Evolutionary conservation across 2,329 filamentous ascomycete genomes (phyloP), one percentile per base, ranked within the genome.

Genomic region (Fusarium sublunatum): DNA sequence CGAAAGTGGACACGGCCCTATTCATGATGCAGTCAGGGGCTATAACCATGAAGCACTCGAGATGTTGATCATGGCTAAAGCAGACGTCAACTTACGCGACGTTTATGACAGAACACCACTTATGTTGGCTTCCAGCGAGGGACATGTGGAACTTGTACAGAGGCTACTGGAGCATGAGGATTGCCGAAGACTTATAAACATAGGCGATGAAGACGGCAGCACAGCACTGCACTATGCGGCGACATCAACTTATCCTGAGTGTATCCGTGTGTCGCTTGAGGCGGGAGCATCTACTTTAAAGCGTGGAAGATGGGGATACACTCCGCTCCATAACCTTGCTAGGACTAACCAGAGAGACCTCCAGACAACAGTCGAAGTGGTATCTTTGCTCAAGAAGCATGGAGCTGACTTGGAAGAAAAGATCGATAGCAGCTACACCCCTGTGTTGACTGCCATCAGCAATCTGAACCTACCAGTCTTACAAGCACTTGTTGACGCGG

Each of bases 371-470:
- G 5, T 28, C 1, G 29, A 43, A 2, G 44, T 28, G 0, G 3
- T 50, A 0, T 1, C 19, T 3, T 11, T 56, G 13, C 9, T 67
- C 0, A 7, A 9, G 7, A 19, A 0, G 8, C 4, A 12, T 0
- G 36, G 56, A 1, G 48, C 39, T 2, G 13, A 50, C 3, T 15
- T 63, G 0, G 53, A 65, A 19, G 36, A 11, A 2, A 53, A 22
- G 44, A 1, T 35, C 7, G 0, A 2, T 0, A 0, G 0, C 0
- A 40, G 60, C 3, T 0, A 0, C 0, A 61, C 64, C 0, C 5
- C 64, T 2, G 0, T 6, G 0, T n/a, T 61, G 0, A 0, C 0
- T 0, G 50, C 53, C 3, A 24, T 50, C 3, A 0, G 0, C 0
- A 0, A 0, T 0, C 40, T n/a, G 5, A 52, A 57, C 4, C 0